Base-by-base conservation (phyloP, 179 eudicot species). In the Amaranthus tricolor region DNA sequence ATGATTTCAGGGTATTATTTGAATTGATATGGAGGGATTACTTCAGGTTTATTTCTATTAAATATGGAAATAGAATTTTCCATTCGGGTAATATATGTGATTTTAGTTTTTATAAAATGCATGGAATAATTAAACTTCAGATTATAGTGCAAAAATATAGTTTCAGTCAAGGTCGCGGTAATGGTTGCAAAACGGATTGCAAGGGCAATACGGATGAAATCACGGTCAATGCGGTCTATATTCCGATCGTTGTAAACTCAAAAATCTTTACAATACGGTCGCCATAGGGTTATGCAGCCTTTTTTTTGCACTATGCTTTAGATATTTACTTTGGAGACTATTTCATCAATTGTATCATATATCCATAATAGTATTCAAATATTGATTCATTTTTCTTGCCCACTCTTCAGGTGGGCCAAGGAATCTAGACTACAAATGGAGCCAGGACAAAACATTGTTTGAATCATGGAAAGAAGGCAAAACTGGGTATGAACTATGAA, bases 21-120 rank as follows among this genome's bases (percentile, higher is more conserved):
- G 98, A 94, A 71, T 71, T 94, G 80, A 85, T 94, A 81, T 94
- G 98, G 98, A 88, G 98, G 77, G 97, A 94, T 84, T 94, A 94
- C 88, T 94, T 94, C 86, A 81, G 96, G 81, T 94, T 94, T 76
- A 79, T 94, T 49, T 90, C 98, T 58, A 84, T 94, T 80, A 94
- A 92, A 85, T 86, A 66, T 51, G 89, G 96, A 58, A 94, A 92
- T 78, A 88, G 91, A 21, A 78, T 94, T 17, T 94, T 94, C 74
- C 91, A 89, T 75, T 67, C 70, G 74, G 98, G 98, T 94, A 88
- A 61, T 47, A 43, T 11, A 14, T 47, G 31, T 14, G n/a, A 58
- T 6, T 79, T 52, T 77, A 51, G 55, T 62, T 13, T 16, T 14
- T 24, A 52, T 21, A 4, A 48, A 57, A 48, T 75, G 60, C 19